Evolutionary conservation across 345 rosid genomes (phyloP).

Genomic region (Citrus sp.): DNA sequence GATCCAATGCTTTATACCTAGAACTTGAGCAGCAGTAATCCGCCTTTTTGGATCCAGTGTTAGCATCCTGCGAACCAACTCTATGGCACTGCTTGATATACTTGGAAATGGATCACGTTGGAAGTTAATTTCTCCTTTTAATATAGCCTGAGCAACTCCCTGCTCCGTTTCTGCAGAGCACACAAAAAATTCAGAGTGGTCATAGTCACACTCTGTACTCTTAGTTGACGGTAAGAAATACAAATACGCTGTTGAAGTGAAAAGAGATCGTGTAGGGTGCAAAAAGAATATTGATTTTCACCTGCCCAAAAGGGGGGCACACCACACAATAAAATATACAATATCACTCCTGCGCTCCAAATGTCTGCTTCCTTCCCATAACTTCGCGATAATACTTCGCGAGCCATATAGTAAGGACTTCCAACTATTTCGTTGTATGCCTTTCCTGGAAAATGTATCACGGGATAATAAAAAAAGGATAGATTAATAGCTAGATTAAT

Average conservation of each 20-base stretch:
- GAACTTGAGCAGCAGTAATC: constrained; percentile 64
- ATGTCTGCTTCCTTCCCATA: constrained; percentile 82
- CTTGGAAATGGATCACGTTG: constrained; percentile 70
- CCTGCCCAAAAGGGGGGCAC: constrained; percentile 98
- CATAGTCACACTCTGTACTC: neutral
- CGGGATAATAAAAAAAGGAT: neutral
- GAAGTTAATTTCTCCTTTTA: constrained; percentile 71
- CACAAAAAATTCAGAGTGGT: neutral
- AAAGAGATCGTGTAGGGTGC: neutral
- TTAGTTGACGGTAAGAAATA: too few relatives aligned
- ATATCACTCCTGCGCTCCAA: constrained; percentile 89
- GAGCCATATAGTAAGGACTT: constrained; percentile 87
- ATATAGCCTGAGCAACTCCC: constrained; percentile 70
- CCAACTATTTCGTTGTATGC: constrained; percentile 65
- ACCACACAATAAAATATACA: constrained; percentile 82
- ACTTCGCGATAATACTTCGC: constrained; percentile 61
- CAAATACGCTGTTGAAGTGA: neutral
- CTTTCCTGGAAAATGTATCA: constrained; percentile 45
- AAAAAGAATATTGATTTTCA: constrained; percentile 11
- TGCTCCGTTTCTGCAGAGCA: constrained; percentile 62
- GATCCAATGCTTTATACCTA: constrained; percentile 36
- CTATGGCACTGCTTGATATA: constrained; percentile 74
- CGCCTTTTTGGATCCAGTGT: constrained; percentile 64
- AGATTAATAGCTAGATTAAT: too few relatives aligned
- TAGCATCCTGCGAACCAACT: constrained; percentile 71